Conservation (phyloP, 768 basidiomycete genomes). For the Xerocomus brunneocitrinus region DNA sequence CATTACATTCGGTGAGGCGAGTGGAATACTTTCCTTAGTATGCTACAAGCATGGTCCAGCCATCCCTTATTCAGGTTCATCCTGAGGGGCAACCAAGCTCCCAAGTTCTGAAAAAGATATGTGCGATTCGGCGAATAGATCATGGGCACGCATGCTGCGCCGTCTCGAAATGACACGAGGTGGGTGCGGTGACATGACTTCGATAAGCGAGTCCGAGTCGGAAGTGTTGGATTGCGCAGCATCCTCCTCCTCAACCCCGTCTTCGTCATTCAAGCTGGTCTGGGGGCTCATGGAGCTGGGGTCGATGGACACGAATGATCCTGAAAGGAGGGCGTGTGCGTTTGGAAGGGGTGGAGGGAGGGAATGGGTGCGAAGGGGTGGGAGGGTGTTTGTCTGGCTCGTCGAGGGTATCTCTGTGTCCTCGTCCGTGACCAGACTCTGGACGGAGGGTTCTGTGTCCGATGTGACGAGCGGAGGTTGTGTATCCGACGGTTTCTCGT, state of each 20-base stretch:
- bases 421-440: background rate
- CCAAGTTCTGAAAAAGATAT: slow-evolving; percentile 26
- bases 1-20: background rate
- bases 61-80: background rate
- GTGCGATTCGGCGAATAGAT: slow-evolving; percentile 23
- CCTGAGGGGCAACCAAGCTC: slow-evolving; percentile 15
- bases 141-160: slow-evolving; percentile 21
- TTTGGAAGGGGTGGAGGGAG: slow-evolving; percentile 10
- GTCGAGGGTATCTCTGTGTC: background rate
- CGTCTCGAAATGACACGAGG: slow-evolving; percentile 6
- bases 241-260: background rate
- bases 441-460: background rate
- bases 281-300: background rate
- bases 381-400: background rate
- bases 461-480: background rate
- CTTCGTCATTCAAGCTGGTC: background rate
- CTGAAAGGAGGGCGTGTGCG: slow-evolving; percentile 2
- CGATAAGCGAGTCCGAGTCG: slow-evolving; percentile 11
- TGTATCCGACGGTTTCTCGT: background rate
- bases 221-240: background rate
- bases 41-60: background rate
- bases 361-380: slow-evolving; percentile 5
- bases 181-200: slow-evolving; percentile 20
- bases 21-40: background rate
- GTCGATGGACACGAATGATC: background rate